Evolutionary conservation across 805 yeast genomes (phyloP), one percentile per base, ranked within the genome.

Genomic region (Scheffersomyces lignosus): DNA sequence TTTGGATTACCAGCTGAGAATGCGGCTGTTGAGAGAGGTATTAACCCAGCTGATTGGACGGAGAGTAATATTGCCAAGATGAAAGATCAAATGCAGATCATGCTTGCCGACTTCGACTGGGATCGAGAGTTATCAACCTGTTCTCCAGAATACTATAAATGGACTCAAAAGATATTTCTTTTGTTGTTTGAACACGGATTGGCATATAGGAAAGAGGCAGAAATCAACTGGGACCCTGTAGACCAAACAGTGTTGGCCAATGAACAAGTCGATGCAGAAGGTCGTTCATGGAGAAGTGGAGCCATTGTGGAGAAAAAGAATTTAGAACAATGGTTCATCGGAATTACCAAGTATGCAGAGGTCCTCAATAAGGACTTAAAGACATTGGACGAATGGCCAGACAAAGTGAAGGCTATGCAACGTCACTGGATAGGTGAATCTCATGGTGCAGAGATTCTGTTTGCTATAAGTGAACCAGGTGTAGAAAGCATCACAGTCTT

Each of bases 1-100:
- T 93, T 93, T 71, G 99, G 99, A 1, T 69, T 93, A 18, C 99
- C 99, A 0, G 99, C 99, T 1, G 99, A 93, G 58, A 93, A 93
- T 59, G 99, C 99, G 0, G 99, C 99, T 0, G 81, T 88, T 20
- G 96, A 90, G 58, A 66, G 95, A 43, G 79, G 80, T 1, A 71
- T 87, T 9, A 79, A 78, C 44, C 97, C 99, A 0, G 76, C 78
- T 0, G 73, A 60, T 1, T 93, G 99, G 99, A 93, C 99, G 0
- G 71, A 65, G 28, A 52, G 66, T 12, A 93, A 93, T 56, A 88
- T 93, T n/a, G 64, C 60, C 1, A 85, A 81, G 50, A 93, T 93
- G 99, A 87, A 83, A 52, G 70, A 66, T 14, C 98, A 93, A 61
- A 78, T 89, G 84, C 62, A 68, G 18, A 47, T 69, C 35, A 87